phyloP scores from a whole-genome alignment of 371 early-diverging fungal genomes.

The Mycotypha africana region DNA sequence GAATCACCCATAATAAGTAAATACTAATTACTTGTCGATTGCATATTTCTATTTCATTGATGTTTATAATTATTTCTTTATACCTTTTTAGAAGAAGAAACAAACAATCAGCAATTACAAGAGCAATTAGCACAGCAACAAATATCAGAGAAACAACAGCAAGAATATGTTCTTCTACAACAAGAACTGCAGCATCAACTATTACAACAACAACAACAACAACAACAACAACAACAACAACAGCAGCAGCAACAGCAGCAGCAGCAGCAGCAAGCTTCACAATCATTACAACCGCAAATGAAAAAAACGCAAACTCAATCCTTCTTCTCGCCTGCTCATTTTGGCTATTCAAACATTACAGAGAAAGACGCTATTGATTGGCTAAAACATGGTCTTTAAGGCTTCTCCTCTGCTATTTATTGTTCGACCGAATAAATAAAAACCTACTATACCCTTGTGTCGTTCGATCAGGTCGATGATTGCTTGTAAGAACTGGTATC shows the following conservation, averaged over 20 bases:
- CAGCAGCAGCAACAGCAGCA: conserved; percentile 7
- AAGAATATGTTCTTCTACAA: background rate
- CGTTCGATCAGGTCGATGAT: conserved; percentile 42
- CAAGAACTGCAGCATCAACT: background rate
- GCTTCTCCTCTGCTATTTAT: no score
- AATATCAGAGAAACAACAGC: background rate
- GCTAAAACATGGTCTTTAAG: conserved; percentile 22
- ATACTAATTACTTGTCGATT: no score
- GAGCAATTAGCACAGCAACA: conserved; percentile 2
- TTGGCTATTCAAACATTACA: conserved; percentile 18
- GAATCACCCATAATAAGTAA: background rate
- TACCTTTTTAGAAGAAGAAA: background rate
- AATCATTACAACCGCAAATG: background rate
- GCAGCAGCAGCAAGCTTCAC: conserved; percentile 1
- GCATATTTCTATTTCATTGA: no score
- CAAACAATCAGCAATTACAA: background rate
- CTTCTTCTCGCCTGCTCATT: conserved; percentile 4
- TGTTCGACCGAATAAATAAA: background rate
- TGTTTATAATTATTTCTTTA: no score
- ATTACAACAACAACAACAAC: background rate
- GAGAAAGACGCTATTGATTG: conserved; percentile 38
- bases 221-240: conserved; percentile 1
- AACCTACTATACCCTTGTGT: background rate
- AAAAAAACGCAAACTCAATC: conserved; percentile 1
- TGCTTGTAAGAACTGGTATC: conserved; percentile 64